Conservation (phyloP, 1,284 basidiomycete genomes). For the Sporisorium iseilematis-ciliati region DNA sequence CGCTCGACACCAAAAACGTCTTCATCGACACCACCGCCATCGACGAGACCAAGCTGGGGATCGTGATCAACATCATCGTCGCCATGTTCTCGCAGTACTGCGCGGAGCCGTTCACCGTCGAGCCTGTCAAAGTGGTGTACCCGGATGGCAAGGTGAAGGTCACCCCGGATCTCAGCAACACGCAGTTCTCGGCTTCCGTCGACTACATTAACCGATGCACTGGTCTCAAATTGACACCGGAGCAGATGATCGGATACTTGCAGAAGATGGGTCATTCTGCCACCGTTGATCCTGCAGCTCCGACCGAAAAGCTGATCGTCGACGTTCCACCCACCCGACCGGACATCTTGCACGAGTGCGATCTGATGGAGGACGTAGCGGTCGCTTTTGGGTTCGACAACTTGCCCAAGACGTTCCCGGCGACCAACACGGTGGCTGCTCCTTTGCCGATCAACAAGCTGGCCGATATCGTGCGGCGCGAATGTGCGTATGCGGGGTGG, state of each 20-base stretch:
- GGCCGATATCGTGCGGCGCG: slow-evolving; percentile 85
- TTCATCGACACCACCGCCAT: slow-evolving; percentile 98
- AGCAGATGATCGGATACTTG: slow-evolving; percentile 78
- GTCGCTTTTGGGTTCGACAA: slow-evolving; percentile 99
- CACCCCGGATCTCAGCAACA: slow-evolving; percentile 83
- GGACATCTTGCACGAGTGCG: slow-evolving; percentile 97
- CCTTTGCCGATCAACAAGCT: slow-evolving; percentile 91
- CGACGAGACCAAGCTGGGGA: slow-evolving; percentile 95
- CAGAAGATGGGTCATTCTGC: slow-evolving; percentile 77
- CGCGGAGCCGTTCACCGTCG: slow-evolving; percentile 80
- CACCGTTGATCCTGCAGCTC: slow-evolving; percentile 25
- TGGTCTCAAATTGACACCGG: slow-evolving; percentile 79
- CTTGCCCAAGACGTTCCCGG: slow-evolving; percentile 88
- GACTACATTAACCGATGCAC: slow-evolving; percentile 97
- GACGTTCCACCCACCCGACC: slow-evolving; percentile 89
- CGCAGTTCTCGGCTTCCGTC: slow-evolving; percentile 80
- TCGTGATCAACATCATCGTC: slow-evolving; percentile 92
- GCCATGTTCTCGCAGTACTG: slow-evolving; percentile 99
- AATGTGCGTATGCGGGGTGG: slow-evolving; percentile 96
- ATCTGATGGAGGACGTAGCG: slow-evolving; percentile 97
- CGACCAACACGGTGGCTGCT: slow-evolving; percentile 94
- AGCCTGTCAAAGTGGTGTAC: slow-evolving; percentile 65
- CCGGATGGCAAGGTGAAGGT: slow-evolving; percentile 77
- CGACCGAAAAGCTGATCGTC: slow-evolving; percentile 78
- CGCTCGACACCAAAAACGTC: slow-evolving; percentile 90